Base-by-base conservation (phyloP, 176 grass and related monocot species). In the Echinochloa phyllopogon region DNA sequence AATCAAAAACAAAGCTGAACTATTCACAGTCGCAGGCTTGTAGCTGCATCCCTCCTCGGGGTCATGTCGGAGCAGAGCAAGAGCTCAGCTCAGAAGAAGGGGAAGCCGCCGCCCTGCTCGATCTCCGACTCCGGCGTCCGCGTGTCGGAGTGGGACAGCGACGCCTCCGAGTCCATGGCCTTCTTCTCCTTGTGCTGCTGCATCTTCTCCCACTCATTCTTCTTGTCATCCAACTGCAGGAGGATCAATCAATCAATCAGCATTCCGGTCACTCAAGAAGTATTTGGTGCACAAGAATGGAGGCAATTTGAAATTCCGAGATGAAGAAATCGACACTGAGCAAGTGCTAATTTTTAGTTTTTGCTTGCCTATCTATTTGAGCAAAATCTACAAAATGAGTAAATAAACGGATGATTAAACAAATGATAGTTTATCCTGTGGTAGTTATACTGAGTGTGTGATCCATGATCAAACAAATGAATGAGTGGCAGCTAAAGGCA, bases 141-240 rank as follows among this genome's bases (percentile, higher is more conserved):
- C 10, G 77, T 94, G 53, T 94, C 94, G 0, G 85, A 71, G 20
- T 10, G 16, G 5, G 82, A 36, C n/a, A 4, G 39, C 2, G 77
- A 63, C 38, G 27, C 25, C n/a, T 43, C 79, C 73, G 36, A 58
- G 21, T 43, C 75, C 23, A 10, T 44, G 38, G 7, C 24, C 37
- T 24, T 3, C 2, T 76, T 71, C 48, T 79, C 14, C 74, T 70
- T 45, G 40, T 74, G 49, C 74, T 56, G 60, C 71, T 81, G 86
- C 88, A 87, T 86, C 83, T 92, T 97, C 81, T 89, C 92, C 92
- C 90, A 94, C 36, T 86, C 76, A 51, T 92, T 97, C 76, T 94
- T 97, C 90, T 94, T 94, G 81, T 94, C 95, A 42, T 94, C 95
- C 62, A 97, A 70, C 94, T 95, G 63, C 66, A 88, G 11, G n/a